Conservation (phyloP, 306 rosid genomes). For the Phaseolus lunatus region DNA sequence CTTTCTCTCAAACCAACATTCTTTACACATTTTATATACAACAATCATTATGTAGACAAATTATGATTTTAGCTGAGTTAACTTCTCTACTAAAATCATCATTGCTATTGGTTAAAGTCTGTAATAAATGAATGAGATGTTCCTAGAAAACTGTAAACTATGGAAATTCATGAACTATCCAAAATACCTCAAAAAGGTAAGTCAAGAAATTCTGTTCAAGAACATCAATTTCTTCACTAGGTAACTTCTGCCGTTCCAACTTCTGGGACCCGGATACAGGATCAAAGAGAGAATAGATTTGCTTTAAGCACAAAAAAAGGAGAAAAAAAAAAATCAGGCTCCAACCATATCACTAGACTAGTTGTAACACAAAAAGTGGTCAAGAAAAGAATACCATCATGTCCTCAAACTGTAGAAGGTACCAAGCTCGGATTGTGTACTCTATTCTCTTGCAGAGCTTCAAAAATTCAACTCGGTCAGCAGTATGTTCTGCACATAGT, state of each 20-base stretch:
- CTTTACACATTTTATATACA: no score
- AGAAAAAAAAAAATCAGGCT: slow-evolving; percentile 15
- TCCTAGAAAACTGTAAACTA: neutral
- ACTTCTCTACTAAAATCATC: neutral
- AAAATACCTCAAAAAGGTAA: slow-evolving; percentile 78
- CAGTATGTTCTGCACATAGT: slow-evolving; percentile 60
- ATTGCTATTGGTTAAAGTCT: neutral
- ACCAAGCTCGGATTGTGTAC: slow-evolving; percentile 97
- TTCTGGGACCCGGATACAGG: slow-evolving; percentile 72
- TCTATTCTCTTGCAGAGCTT: slow-evolving; percentile 90
- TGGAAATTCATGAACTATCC: slow-evolving; percentile 1
- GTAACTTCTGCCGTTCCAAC: slow-evolving; percentile 69
- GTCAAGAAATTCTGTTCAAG: slow-evolving; percentile 83
- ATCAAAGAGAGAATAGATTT: slow-evolving; percentile 88
- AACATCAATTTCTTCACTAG: slow-evolving; percentile 60
- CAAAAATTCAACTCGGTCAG: slow-evolving; percentile 78
- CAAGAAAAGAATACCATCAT: slow-evolving; percentile 70
- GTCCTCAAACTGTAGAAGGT: slow-evolving; percentile 90
- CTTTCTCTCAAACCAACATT: no score
- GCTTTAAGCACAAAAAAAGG: slow-evolving; percentile 56
- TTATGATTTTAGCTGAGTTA: neutral
- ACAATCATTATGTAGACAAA: no score
- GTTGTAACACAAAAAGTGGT: slow-evolving; percentile 2
- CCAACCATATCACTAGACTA: slow-evolving; percentile 9
- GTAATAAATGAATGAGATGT: neutral